Conservation (phyloP, 805 yeast genomes). For the Saccharomycopsis schoenii region DNA sequence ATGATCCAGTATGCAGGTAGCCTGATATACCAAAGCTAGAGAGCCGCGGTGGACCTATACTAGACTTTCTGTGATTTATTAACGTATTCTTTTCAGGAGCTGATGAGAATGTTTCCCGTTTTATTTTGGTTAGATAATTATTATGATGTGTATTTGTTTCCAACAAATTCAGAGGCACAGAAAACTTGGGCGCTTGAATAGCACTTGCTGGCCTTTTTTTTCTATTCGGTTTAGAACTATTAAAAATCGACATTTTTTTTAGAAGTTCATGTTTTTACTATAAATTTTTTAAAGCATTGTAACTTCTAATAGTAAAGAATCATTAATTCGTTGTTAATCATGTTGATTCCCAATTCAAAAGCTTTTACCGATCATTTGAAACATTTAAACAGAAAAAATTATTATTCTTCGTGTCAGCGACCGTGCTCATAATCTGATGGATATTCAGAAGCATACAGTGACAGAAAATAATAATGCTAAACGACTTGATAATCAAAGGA, state of each 20-base stretch:
- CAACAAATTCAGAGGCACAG: not conserved
- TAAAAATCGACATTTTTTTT: not conserved
- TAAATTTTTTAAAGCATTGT: not conserved
- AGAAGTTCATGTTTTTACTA: not conserved
- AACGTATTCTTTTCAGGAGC: not conserved
- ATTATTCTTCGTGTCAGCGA: not conserved
- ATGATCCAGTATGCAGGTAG: not conserved
- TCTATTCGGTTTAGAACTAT: not conserved
- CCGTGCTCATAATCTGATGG: not conserved
- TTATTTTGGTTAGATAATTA: not conserved
- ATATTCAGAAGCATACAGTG: no score
- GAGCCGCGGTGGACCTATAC: slow-evolving; percentile 17
- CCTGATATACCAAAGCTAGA: not conserved
- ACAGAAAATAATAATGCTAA: no score
- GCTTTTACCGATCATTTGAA: not conserved
- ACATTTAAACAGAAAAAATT: not conserved
- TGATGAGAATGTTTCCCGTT: not conserved
- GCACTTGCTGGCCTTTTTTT: not conserved
- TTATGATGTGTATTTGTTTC: not conserved
- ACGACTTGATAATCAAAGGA: no score
- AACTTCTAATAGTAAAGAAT: not conserved
- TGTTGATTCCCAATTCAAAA: not conserved
- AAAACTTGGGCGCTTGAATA: slow-evolving; percentile 2
- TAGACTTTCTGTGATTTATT: slow-evolving; percentile 5
- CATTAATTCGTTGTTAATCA: not conserved